A percentile compares a stretch with the other conserved stretches of the same genome.
These are phyloP conservation scores for Lichtheimia ramosa DNA, from an alignment of 371 early-diverging fungal genomes.

Conservation along the genomic window DNA sequence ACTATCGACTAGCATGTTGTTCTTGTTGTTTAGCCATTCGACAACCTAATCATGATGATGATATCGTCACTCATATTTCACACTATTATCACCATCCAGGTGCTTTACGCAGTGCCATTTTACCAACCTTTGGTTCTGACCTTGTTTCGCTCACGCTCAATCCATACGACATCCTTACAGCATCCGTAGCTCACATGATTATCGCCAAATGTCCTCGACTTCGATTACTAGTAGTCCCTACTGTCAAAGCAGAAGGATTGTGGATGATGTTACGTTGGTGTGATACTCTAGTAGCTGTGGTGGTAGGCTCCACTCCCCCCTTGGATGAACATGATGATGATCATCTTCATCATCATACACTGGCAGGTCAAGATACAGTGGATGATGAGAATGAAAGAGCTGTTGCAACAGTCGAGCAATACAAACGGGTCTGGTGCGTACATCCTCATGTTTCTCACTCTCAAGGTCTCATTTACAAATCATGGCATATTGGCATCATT, in stretches of 20 bases:
- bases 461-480: conserved; percentile 13
- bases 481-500: conserved; percentile 51
- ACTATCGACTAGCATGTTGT: conserved; percentile 32
- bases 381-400: conserved; percentile 35
- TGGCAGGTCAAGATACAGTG: conserved; percentile 2
- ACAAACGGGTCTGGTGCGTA: conserved; percentile 49
- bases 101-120: conserved; percentile 41
- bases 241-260: conserved; percentile 45
- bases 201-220: conserved; percentile 39
- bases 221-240: conserved; percentile 35
- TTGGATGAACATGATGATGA: conserved; percentile 28
- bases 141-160: conserved; percentile 38
- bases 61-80: conserved; percentile 33
- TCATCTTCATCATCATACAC: conserved; percentile 15
- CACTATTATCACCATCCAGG: conserved; percentile 49
- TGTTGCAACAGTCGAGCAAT: conserved; percentile 33
- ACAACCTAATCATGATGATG: conserved; percentile 6
- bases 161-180: conserved; percentile 38
- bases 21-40: conserved; percentile 30
- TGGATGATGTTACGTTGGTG: conserved; percentile 49
- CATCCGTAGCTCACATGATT: conserved; percentile 33
- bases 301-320: conserved; percentile 19
- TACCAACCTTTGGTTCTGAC: conserved; percentile 47
- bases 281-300: conserved; percentile 33
- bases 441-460: conserved; percentile 17